Percentiles rank a stretch among this genome's conserved stretches.
phyloP scores from a whole-genome alignment of 108 stramenopile genomes.

The Nannochloropsis salina region DNA sequence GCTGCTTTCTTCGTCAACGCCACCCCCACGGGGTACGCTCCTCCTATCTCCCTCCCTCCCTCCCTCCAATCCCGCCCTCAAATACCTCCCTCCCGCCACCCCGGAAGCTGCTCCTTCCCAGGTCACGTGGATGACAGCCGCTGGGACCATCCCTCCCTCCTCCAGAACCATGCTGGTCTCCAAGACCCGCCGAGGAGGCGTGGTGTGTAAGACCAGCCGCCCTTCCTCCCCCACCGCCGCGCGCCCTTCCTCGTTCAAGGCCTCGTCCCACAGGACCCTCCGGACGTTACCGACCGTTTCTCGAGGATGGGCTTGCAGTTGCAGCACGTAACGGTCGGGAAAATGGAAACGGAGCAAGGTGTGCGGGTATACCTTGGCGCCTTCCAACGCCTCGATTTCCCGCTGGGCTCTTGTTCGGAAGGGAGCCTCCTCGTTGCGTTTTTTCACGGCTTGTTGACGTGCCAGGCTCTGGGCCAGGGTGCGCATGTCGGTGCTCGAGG shows the following conservation, averaged over 20 bases:
- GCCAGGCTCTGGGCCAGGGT: not conserved
- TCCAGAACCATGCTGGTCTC: not conserved
- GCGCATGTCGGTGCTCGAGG: not conserved
- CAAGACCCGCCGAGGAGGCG: not conserved
- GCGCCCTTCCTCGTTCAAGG: not conserved
- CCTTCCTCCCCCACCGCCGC: slow-evolving; percentile 10
- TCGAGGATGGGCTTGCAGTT: not conserved
- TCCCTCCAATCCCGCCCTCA: slow-evolving; percentile 3
- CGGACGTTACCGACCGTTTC: not conserved
- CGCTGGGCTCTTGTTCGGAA: not conserved
- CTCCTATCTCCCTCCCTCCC: not conserved
- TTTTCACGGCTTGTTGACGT: not conserved
- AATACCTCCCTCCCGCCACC: not conserved
- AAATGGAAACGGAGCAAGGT: not conserved
- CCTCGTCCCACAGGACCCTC: not conserved
- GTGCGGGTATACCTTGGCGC: not conserved
- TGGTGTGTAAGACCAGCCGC: not conserved
- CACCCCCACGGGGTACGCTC: not conserved
- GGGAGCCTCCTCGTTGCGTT: not conserved
- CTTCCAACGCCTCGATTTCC: not conserved
- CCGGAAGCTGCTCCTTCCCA: not conserved
- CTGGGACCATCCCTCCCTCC: not conserved
- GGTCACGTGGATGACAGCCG: not conserved
- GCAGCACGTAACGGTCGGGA: not conserved
- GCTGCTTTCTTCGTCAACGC: not conserved